A percentile compares a stretch with the other conserved stretches of the same genome.
These are phyloP conservation scores for Akanthomyces dipterigenus DNA, from an alignment of 2,329 filamentous ascomycete genomes.

Conservation along the genomic window DNA sequence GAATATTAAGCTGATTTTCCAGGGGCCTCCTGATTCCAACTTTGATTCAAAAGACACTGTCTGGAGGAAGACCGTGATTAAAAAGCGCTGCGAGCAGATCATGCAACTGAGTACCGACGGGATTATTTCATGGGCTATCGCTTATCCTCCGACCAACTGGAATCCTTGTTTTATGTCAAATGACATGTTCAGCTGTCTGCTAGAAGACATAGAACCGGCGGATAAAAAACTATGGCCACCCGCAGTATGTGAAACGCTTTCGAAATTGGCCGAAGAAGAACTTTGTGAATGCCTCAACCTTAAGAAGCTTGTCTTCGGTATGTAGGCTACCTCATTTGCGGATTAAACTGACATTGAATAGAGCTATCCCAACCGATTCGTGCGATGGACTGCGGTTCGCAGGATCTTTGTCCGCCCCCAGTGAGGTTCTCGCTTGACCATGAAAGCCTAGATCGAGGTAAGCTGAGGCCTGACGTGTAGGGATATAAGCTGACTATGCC, in stretches of 20 bases:
- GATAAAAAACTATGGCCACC: neutral
- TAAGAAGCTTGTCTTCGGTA: neutral
- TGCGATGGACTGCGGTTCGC: neutral
- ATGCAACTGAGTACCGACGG: neutral
- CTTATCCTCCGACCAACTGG: neutral
- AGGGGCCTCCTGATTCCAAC: neutral
- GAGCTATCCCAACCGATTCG: neutral
- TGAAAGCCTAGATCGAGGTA: neutral
- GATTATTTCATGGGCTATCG: neutral
- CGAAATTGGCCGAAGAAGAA: too few species aligned
- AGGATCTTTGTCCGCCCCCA: neutral
- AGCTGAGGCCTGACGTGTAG: neutral
- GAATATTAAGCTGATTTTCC: neutral
- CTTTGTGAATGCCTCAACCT: neutral
- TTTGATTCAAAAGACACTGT: neutral
- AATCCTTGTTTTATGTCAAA: neutral
- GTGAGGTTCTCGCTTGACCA: neutral
- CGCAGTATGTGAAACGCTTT: neutral
- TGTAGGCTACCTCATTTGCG: neutral
- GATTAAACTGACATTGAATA: neutral
- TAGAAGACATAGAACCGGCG: neutral
- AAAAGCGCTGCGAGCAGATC: neutral
- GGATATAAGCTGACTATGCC: neutral
- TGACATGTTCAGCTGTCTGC: neutral
- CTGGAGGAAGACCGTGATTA: neutral